These are phyloP conservation scores for Phallus indusiatus DNA, from an alignment of 768 basidiomycete species.

Conservation along the genomic window DNA sequence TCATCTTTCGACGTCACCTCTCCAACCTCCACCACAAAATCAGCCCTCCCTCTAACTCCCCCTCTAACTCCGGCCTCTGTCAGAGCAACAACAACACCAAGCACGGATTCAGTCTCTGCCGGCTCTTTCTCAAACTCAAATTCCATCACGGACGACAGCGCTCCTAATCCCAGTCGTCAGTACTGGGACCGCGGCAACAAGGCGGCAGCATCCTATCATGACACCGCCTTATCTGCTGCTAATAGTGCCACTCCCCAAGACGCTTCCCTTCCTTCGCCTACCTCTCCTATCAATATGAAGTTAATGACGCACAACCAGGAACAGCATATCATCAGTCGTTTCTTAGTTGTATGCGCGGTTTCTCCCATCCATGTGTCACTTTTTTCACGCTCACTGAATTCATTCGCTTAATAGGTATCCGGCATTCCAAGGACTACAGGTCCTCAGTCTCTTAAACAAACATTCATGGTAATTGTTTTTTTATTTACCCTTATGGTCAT, in stretches of 20 bases:
- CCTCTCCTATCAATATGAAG: not conserved
- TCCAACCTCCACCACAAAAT: not conserved
- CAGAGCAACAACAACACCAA: not conserved
- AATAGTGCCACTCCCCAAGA: slow-evolving; percentile 19
- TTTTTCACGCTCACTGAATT: not conserved
- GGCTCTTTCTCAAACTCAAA: slow-evolving; percentile 52
- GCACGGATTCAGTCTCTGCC: slow-evolving; percentile 16
- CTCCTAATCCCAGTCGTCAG: slow-evolving; percentile 12
- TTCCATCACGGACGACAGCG: slow-evolving; percentile 15
- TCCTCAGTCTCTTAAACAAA: slow-evolving; percentile 10
- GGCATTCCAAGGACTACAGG: slow-evolving; percentile 10
- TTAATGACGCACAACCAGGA: slow-evolving; percentile 6
- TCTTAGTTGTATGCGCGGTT: not conserved
- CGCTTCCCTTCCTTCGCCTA: not conserved
- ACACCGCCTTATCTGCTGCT: slow-evolving; percentile 19
- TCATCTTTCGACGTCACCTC: slow-evolving; percentile 7
- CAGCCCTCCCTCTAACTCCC: slow-evolving; percentile 4
- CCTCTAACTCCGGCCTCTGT: slow-evolving; percentile 18
- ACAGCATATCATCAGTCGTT: not conserved
- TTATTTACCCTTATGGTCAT: too few relatives aligned
- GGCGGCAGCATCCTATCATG: slow-evolving; percentile 15
- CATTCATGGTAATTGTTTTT: slow-evolving; percentile 9
- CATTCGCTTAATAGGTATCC: slow-evolving; percentile 8
- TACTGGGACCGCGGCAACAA: slow-evolving; percentile 20
- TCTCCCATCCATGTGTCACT: too few relatives aligned